Evolutionary conservation across 2,329 filamentous ascomycete genomes (phyloP).

Genomic region (Aspergillus transmontanensis): DNA sequence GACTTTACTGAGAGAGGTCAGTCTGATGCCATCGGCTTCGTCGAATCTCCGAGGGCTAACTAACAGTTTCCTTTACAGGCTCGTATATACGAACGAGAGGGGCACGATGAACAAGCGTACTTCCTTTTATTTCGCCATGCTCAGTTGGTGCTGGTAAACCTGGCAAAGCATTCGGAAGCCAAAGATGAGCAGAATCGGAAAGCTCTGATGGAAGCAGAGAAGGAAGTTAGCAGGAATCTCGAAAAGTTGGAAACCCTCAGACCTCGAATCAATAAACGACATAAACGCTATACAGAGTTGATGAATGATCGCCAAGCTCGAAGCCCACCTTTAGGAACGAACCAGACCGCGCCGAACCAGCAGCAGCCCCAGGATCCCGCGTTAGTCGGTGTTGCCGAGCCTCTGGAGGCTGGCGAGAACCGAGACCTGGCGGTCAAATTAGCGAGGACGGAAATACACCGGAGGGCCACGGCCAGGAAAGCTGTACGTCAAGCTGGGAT

Average conservation of each 20-base stretch:
- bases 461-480: constrained; percentile 65
- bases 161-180: constrained; percentile 75
- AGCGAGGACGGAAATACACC: constrained; percentile 70
- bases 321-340: constrained; percentile 30
- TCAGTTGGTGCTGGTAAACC: constrained; percentile 74
- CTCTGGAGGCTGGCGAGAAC: constrained; percentile 71
- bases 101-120: constrained; percentile 85
- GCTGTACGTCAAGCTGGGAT: constrained; percentile 61
- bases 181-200: constrained; percentile 63
- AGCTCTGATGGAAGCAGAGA: constrained; percentile 59
- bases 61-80: constrained; percentile 57
- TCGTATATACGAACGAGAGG: constrained; percentile 79
- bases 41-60: neutral
- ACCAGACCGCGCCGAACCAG: constrained; percentile 15
- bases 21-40: constrained; percentile 22
- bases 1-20: constrained; percentile 77
- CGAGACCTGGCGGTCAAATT: constrained; percentile 75
- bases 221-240: constrained; percentile 66
- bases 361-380: constrained; percentile 56
- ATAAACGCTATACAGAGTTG: constrained; percentile 67
- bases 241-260: constrained; percentile 76
- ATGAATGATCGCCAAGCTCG: constrained; percentile 49
- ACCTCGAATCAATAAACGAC: constrained; percentile 71
- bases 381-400: constrained; percentile 58
- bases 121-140: constrained; percentile 89